Base-by-base conservation (phyloP, 2,329 filamentous ascomycete genomes). In the Ophiocordyceps unilateralis region DNA sequence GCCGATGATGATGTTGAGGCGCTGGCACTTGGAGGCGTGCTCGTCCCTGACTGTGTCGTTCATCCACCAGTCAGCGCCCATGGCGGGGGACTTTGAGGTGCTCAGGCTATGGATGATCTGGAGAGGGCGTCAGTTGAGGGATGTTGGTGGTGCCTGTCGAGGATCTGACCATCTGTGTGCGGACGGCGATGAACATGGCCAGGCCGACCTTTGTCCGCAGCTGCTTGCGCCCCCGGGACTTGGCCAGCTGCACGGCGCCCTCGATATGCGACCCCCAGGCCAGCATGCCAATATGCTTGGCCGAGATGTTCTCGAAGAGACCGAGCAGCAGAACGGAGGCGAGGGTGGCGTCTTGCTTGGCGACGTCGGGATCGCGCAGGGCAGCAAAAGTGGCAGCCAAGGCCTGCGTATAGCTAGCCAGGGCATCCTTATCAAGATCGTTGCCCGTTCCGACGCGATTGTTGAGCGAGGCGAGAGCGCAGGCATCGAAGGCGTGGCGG, bases 191-290 rank as follows among this genome's bases (percentile, higher is more conserved):
- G 51, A 79, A 79, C 14, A 80, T 62, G 44, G 67, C 62, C 26
- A 70, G 54, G 0, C 74, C 76, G 2, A 64, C 59, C 53, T 67
- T 69, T 14, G 70, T 74, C 37, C 61, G 60, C 10, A 76, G 53
- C 50, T 76, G 72, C 47, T 70, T 67, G 49, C 65, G 68, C 5
- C 74, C 73, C 39, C 76, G 67, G 10, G 69, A 65, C 53, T 71
- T 74, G 43, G 76, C 71, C 1, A 79, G 60, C 48, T 75, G 69
- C 26, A 78, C 69, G n/a, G 76, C 76, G 3, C 74, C 76, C 46
- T 78, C 71, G n/a, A 74, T 68, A 50, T 80, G 76, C 10, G 74
- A 74, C 4, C 72, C 73, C 76, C 76, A 80, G 2, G 74, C 72
- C 44, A 69, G 59, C 53, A 70, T 68, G 28, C 67, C 70, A 41